Conservation (phyloP, 192 early-diverging fungal species). For the Coemansia sp. region DNA sequence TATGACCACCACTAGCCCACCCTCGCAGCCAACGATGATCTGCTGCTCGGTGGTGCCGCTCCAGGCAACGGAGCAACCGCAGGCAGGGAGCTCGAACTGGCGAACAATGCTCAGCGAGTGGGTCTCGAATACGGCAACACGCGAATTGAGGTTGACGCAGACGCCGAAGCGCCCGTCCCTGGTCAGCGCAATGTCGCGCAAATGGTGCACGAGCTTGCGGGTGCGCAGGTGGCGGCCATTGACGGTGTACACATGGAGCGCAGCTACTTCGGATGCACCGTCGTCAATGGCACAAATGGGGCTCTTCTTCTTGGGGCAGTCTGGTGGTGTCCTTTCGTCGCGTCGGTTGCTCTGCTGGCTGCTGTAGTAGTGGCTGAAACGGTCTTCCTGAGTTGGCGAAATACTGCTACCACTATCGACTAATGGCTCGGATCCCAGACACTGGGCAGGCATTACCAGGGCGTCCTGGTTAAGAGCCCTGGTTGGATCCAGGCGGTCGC, state of each 20-base stretch:
- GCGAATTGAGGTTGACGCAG: slow-evolving; percentile 41
- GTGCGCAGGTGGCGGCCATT: slow-evolving; percentile 48
- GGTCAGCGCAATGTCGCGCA: slow-evolving; percentile 47
- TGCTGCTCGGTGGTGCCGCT: slow-evolving; percentile 39
- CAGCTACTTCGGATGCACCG: slow-evolving; percentile 26
- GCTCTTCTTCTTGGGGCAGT: no score
- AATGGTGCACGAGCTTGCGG: slow-evolving; percentile 36
- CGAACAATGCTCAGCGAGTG: slow-evolving; percentile 33
- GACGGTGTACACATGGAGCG: slow-evolving; percentile 39
- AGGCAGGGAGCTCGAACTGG: slow-evolving; percentile 47
- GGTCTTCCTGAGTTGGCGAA: background rate
- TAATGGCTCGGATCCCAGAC: background rate
- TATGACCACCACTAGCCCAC: slow-evolving; percentile 32
- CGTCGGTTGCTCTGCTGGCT: slow-evolving; percentile 11
- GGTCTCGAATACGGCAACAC: slow-evolving; percentile 40
- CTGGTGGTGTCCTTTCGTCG: background rate
- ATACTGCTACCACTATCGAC: background rate
- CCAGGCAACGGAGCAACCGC: slow-evolving; percentile 43
- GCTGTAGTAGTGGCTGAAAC: slow-evolving; percentile 1
- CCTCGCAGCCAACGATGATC: slow-evolving; percentile 44
- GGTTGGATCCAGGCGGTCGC: slow-evolving; percentile 30
- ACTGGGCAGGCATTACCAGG: background rate
- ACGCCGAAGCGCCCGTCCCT: slow-evolving; percentile 36
- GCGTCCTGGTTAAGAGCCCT: slow-evolving; percentile 14
- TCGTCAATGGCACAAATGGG: no score